Base-by-base conservation (phyloP, 495 filamentous ascomycete genomes). In the Xanthoparmelia taractica region DNA sequence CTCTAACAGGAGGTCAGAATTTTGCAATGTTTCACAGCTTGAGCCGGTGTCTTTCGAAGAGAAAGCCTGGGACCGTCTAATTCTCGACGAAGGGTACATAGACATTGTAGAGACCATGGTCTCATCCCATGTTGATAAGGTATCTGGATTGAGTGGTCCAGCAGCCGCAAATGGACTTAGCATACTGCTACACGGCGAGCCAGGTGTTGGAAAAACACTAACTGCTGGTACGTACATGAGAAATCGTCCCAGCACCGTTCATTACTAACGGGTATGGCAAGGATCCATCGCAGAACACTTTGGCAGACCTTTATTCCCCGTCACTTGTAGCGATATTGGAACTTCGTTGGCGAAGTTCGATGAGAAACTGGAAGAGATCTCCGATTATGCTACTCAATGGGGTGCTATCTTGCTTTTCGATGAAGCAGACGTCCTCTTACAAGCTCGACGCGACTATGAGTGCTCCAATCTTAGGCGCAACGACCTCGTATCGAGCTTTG, bases 51-150 rank as follows among this genome's bases (percentile, higher is more conserved):
- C 38, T 27, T 68, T 64, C 60, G 60, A 66, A 63, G 68, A 73
- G 4, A 69, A 73, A 4, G 82, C 81, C 15, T 86, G 87, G 66
- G 78, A 82, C 34, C 75, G 75, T 1, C 74, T 88, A 0, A 80
- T 85, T 8, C 71, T 87, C 3, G 75, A 80, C 0, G 55, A 70
- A 0, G 72, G 78, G 52, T 76, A 80, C 55, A 86, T 84, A 69
- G 73, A 81, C 43, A 69, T 84, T 11, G 76, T 85, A 54, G 72
- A 77, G 59, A 76, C 82, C 8, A 66, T 70, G 66, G 66, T 68
- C 17, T 68, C 66, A 10, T 68, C 66, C 0, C 65, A 68, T 36
- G 57, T 66, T 31, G 65, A 65, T 17, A 70, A 68, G 34, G 54
- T 54, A 17, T 58, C 66, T 29, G 54, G 48, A 18, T 34, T 66